Evolutionary conservation across 495 filamentous ascomycete genomes (phyloP).

Genomic region (Lasiosphaeria miniovina): DNA sequence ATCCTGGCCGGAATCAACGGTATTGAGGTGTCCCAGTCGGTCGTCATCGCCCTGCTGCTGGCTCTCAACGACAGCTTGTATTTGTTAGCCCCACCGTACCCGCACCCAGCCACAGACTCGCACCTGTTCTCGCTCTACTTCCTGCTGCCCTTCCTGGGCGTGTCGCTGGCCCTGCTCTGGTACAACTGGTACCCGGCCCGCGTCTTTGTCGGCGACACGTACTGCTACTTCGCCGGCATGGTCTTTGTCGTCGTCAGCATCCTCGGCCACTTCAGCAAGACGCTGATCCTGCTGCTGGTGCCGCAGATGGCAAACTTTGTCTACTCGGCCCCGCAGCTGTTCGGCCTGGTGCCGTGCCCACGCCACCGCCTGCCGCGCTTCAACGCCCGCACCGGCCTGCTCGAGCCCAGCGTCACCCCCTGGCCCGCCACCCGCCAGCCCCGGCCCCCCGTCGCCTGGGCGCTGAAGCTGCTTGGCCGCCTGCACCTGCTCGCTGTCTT

Average conservation of each 20-base stretch:
- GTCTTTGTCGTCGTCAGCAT: constrained; percentile 97
- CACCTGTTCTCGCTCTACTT: constrained; percentile 96
- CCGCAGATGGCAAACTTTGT: constrained; percentile 96
- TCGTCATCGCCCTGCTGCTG: constrained; percentile 83
- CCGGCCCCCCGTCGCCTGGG: constrained; percentile 53
- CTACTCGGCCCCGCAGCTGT: constrained; percentile 88
- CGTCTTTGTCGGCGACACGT: constrained; percentile 97
- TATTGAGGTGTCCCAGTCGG: constrained; percentile 90
- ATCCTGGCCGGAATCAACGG: constrained; percentile 97
- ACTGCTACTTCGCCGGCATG: constrained; percentile 99
- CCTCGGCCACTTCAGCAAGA: constrained; percentile 96
- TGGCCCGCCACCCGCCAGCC: constrained; percentile 70
- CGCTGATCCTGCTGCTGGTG: constrained; percentile 81
- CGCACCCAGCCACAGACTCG: constrained; percentile 90
- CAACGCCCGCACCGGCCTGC: constrained; percentile 73
- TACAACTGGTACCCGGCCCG: constrained; percentile 97
- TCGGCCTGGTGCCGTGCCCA: constrained; percentile 84
- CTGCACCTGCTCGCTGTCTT: constrained; percentile 63
- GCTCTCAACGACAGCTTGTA: constrained; percentile 80
- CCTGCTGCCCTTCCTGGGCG: constrained; percentile 88
- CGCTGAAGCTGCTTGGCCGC: constrained; percentile 60
- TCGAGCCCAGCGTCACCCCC: constrained; percentile 79
- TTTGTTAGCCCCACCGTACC: constrained; percentile 67
- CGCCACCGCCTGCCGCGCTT: constrained; percentile 87
- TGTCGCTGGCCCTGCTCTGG: constrained; percentile 77